Evolutionary conservation across 805 yeast genomes (phyloP), one percentile per base, ranked within the genome.

Genomic region (Priceomyces fermenticarens): DNA sequence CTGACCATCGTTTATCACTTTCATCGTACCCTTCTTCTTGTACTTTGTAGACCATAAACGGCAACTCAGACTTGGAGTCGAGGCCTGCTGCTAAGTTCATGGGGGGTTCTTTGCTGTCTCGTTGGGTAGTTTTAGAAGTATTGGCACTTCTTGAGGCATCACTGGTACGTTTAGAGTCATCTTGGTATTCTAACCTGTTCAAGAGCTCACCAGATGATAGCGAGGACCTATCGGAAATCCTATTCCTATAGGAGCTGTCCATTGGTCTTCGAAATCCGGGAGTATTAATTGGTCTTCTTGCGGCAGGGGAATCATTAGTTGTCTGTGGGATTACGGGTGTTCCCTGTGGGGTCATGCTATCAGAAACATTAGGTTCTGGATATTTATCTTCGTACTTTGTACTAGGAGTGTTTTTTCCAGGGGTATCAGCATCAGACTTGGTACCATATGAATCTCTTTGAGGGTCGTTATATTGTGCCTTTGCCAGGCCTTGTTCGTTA

Each of bases 231-330:
- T 35, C 38, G 7, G 38, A 35, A 12, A 35, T 25, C 7, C 38
- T 25, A 10, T 35, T 35, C 15, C 12, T 35, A n/a, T 12, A 47
- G 10, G 38, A 25, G 99, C 77, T 93, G 46, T 97, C 98, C 8
- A 96, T 88, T 10, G 78, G 99, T 57, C 73, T 93, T 44, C 98
- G 93, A 63, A 81, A 86, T 48, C 70, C 91, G 49, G 98, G 99
- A 26, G 85, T 97, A 2, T 54, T 90, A 35, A 86, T 93, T 47
- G 91, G 93, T 54, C 74, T 89, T 44, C 83, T 87, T 34, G 82
- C 98, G 4, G 88, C 97, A 2, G 85, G 88, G 4, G 72, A 93
- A 53, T 76, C 95, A 11, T 85, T 93, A n/a, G n/a, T n/a, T n/a
- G n/a, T n/a, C n/a, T n/a, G n/a, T n/a, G n/a, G 25, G 8, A 20